Evolutionary conservation across 73 alveolate genomes (phyloP).

Genomic region (Paramecium sonneborni): DNA sequence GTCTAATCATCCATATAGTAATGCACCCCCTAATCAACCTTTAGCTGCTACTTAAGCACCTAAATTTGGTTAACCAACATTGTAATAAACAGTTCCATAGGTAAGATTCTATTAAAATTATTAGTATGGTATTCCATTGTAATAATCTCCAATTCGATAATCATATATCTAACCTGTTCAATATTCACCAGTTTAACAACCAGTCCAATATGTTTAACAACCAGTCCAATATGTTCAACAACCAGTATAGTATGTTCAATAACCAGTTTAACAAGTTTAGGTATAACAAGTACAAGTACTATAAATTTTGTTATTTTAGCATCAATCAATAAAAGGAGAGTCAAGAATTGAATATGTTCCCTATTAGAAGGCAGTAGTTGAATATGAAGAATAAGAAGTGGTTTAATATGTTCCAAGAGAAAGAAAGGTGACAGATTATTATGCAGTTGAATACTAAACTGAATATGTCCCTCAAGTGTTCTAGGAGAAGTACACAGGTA

Average conservation of each 20-base stretch:
- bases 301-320: neutral
- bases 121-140: neutral
- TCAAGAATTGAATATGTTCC: constrained; percentile 66
- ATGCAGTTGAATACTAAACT: constrained; percentile 66
- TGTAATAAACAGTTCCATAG: neutral
- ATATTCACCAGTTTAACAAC: neutral
- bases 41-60: neutral
- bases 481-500: constrained; percentile 56
- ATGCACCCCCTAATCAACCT: neutral
- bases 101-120: neutral
- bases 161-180: neutral
- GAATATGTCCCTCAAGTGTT: constrained; percentile 64
- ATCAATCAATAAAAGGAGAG: constrained; percentile 56
- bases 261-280: neutral
- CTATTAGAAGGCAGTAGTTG: constrained; percentile 60
- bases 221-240: neutral
- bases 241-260: neutral
- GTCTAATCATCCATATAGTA: neutral
- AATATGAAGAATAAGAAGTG: constrained; percentile 57
- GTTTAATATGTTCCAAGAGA: constrained; percentile 65
- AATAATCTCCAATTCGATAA: neutral
- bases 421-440: constrained; percentile 60
- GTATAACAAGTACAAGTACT: neutral
- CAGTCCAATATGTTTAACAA: neutral
- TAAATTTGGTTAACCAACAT: neutral